These are phyloP conservation scores for Lepiota venenata DNA, from an alignment of 768 basidiomycete genomes.

Conservation along the genomic window DNA sequence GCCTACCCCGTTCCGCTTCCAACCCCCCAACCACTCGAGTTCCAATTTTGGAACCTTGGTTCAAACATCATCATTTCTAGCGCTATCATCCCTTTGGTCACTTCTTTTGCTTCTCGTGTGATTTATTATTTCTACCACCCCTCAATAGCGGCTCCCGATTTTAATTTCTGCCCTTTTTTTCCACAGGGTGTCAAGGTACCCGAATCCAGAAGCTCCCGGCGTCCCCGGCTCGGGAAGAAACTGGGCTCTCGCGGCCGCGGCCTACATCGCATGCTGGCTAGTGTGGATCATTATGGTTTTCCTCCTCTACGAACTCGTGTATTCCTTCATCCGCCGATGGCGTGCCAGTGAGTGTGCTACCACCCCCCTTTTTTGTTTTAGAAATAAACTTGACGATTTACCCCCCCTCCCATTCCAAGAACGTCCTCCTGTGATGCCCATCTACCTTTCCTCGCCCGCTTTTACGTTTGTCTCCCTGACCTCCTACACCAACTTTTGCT, in stretches of 20 bases:
- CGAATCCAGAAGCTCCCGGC: slow-evolving; percentile 58
- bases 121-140: neutral
- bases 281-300: slow-evolving; percentile 72
- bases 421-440: slow-evolving; percentile 77
- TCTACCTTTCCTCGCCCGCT: slow-evolving; percentile 80
- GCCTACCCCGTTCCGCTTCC: neutral
- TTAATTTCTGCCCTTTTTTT: slow-evolving; percentile 5
- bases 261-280: slow-evolving; percentile 80
- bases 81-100: neutral
- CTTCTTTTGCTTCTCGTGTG: slow-evolving; percentile 10
- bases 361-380: slow-evolving; percentile 8
- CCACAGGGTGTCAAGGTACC: slow-evolving; percentile 68
- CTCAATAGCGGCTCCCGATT: neutral
- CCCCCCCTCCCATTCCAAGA: no score
- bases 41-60: neutral
- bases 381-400: no score
- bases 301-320: slow-evolving; percentile 73
- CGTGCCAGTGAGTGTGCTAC: slow-evolving; percentile 65
- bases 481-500: slow-evolving; percentile 82
- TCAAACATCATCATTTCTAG: slow-evolving; percentile 1
- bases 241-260: slow-evolving; percentile 81
- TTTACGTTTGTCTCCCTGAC: slow-evolving; percentile 73
- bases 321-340: slow-evolving; percentile 74
- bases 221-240: slow-evolving; percentile 63
- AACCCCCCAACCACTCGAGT: neutral